These are phyloP conservation scores for Gossypium gossypioides DNA, from an alignment of 441 rosid species.

Conservation along the genomic window DNA sequence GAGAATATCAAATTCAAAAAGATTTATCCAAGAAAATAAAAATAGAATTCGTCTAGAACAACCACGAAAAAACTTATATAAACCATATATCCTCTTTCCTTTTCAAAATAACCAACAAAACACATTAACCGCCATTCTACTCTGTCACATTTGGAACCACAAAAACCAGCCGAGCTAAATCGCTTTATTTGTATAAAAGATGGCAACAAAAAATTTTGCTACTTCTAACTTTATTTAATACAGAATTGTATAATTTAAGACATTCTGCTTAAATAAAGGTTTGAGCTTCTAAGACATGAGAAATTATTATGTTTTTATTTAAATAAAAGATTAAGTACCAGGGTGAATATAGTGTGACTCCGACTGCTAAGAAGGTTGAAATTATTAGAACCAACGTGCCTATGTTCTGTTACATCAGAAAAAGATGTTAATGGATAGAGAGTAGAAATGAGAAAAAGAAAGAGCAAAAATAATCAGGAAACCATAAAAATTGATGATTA, in stretches of 20 bases:
- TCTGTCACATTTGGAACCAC: background rate
- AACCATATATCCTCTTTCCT: background rate
- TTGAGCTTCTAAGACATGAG: background rate
- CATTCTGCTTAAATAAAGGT: background rate
- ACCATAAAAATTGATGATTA: background rate
- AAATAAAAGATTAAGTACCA: slow-evolving; percentile 29
- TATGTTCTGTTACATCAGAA: slow-evolving; percentile 41
- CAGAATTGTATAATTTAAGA: background rate
- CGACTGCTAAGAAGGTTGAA: slow-evolving; percentile 64
- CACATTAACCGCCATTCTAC: background rate
- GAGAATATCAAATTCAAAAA: background rate
- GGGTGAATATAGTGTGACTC: slow-evolving; percentile 64
- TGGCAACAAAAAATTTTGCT: background rate
- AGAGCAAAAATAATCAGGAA: background rate
- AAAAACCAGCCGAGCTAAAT: background rate
- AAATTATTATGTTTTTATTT: background rate
- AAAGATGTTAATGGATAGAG: slow-evolving; percentile 12
- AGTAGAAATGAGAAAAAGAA: background rate
- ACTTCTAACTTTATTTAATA: background rate
- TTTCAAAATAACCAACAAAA: background rate
- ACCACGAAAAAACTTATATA: background rate
- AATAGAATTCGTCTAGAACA: background rate
- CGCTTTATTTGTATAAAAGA: background rate
- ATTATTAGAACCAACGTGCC: slow-evolving; percentile 71
- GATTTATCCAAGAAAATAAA: background rate